Conservation (phyloP, 1,284 basidiomycete species). For the Fistulinella cinereoalba region DNA sequence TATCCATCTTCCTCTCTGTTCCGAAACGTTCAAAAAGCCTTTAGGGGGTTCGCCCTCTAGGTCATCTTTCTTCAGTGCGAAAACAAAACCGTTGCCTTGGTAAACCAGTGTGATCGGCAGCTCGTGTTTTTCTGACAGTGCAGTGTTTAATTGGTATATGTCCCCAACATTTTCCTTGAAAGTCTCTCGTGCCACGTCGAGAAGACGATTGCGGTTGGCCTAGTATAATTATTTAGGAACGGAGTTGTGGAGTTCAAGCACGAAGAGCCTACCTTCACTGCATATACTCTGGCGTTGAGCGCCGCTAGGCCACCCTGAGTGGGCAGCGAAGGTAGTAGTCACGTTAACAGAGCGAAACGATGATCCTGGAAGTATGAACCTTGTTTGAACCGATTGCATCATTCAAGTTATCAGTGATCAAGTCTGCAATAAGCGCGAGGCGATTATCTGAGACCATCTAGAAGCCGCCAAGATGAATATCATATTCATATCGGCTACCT, state of each 20-base stretch:
- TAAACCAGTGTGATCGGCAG: constrained; percentile 66
- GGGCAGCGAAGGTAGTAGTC: too few species aligned
- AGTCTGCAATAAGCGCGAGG: constrained; percentile 56
- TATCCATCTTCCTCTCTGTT: constrained; percentile 66
- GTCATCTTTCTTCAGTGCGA: constrained; percentile 65
- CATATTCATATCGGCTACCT: background rate
- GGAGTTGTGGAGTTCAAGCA: background rate
- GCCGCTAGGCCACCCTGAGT: constrained; percentile 63
- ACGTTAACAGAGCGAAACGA: background rate
- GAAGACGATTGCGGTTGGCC: constrained; percentile 76
- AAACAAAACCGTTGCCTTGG: constrained; percentile 69
- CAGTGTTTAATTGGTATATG: constrained; percentile 65
- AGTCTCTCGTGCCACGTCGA: constrained; percentile 91
- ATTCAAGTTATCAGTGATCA: constrained; percentile 66
- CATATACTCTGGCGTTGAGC: constrained; percentile 77
- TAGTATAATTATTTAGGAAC: too few species aligned
- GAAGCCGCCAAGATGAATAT: background rate
- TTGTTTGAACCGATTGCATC: constrained; percentile 61
- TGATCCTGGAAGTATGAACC: constrained; percentile 37
- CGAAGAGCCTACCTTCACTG: constrained; percentile 60
- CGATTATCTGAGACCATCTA: constrained; percentile 74
- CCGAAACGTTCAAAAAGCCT: constrained; percentile 66
- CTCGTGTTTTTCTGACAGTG: constrained; percentile 57
- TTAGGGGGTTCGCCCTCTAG: constrained; percentile 61
- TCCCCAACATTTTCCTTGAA: constrained; percentile 89